Evolutionary conservation across 805 yeast species (phyloP).

Genomic region (Saturnispora diversa): DNA sequence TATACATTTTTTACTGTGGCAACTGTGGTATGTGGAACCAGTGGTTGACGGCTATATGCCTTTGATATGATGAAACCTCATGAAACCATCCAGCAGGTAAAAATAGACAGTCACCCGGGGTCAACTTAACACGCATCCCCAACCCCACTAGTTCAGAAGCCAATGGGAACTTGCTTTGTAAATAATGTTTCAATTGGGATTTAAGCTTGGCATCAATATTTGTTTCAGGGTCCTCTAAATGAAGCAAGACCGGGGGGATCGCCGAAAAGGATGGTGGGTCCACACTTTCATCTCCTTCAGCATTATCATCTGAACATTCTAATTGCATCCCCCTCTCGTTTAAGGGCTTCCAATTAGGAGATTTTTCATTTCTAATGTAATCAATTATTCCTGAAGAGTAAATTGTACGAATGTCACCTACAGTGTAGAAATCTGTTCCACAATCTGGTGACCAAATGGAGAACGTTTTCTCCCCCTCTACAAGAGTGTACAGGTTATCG

Average conservation of each 20-base stretch:
- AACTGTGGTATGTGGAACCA: conserved; percentile 61
- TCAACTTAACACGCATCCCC: conserved; percentile 39
- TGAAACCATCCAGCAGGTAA: conserved; percentile 80
- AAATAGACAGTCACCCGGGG: conserved; percentile 60
- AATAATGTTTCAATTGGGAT: conserved; percentile 10
- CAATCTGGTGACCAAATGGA: conserved; percentile 59
- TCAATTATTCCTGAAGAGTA: conserved; percentile 62
- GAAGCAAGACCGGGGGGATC: conserved; percentile 57
- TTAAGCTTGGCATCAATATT: no score
- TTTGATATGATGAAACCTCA: conserved; percentile 65
- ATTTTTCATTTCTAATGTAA: conserved; percentile 43
- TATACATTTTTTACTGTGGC: neutral
- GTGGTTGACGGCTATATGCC: conserved; percentile 64
- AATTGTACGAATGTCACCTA: conserved; percentile 49
- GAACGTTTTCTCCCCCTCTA: conserved; percentile 56
- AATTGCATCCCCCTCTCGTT: conserved; percentile 52
- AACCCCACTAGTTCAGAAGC: conserved; percentile 29
- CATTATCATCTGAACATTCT: conserved; percentile 5
- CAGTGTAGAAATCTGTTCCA: conserved; percentile 50
- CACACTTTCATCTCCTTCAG: conserved; percentile 11
- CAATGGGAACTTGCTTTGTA: conserved; percentile 4
- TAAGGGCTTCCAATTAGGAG: conserved; percentile 47
- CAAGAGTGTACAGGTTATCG: conserved; percentile 59
- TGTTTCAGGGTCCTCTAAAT: conserved; percentile 44
- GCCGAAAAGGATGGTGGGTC: conserved; percentile 67